These are phyloP conservation scores for Ophiosphaerella narmari DNA, from an alignment of 2,329 filamentous ascomycete genomes.

Conservation along the genomic window DNA sequence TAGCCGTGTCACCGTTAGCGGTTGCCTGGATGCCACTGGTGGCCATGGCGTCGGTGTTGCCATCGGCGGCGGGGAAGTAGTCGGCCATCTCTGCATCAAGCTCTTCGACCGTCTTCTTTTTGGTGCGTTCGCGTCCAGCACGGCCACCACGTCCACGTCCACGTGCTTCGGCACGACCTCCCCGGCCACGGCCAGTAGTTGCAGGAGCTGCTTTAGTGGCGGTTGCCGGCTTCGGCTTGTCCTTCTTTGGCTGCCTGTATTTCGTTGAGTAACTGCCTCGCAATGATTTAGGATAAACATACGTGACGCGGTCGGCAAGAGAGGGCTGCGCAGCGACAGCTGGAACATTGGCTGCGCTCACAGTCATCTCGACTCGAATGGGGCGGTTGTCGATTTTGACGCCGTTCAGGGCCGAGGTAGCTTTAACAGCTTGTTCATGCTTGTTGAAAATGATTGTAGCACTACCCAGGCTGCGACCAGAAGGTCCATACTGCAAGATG, in stretches of 20 bases:
- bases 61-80: constrained; percentile 71
- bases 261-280: constrained; percentile 9
- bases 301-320: constrained; percentile 83
- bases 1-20: constrained; percentile 42
- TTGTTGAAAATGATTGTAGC: constrained; percentile 87
- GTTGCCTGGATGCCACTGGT: constrained; percentile 54
- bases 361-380: constrained; percentile 94
- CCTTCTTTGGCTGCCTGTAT: constrained; percentile 65
- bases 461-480: constrained; percentile 87
- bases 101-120: constrained; percentile 96
- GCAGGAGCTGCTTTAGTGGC: constrained; percentile 67
- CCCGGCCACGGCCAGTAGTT: constrained; percentile 49
- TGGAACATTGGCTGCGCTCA: constrained; percentile 74
- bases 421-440: constrained; percentile 80
- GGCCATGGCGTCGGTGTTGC: constrained; percentile 51
- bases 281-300: constrained; percentile 45
- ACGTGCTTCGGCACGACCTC: constrained; percentile 47
- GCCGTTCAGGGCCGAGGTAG: constrained; percentile 82
- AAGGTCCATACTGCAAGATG: constrained; percentile 89
- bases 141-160: constrained; percentile 54
- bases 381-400: constrained; percentile 86
- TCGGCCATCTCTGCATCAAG: constrained; percentile 97
- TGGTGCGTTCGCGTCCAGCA: constrained; percentile 56
- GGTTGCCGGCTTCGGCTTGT: constrained; percentile 72
- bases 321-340: constrained; percentile 69